Conservation (phyloP, 768 basidiomycete genomes). For the Termitomyces sp. region DNA sequence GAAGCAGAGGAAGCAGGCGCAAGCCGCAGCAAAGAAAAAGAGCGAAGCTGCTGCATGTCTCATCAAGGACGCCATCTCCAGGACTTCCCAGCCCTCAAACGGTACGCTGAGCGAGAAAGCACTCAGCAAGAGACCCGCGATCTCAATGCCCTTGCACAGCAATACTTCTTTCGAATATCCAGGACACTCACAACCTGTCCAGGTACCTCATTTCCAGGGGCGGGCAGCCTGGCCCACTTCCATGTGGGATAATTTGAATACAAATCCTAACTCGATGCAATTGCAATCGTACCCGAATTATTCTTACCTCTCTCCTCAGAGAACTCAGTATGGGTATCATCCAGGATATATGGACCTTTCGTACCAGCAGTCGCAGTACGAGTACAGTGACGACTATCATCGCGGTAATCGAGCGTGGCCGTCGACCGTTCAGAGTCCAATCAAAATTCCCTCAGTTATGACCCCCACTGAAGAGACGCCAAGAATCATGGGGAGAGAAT, state of each 20-base stretch:
- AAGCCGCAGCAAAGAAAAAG: not conserved
- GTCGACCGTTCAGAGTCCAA: too few relatives aligned
- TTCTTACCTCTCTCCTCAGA: not conserved
- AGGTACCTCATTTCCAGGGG: not conserved
- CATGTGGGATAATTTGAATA: not conserved
- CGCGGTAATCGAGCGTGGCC: not conserved
- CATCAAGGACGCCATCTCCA: not conserved
- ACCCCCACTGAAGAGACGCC: too few relatives aligned
- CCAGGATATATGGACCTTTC: not conserved
- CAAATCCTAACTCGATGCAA: not conserved
- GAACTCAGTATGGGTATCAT: not conserved
- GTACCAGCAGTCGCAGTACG: not conserved
- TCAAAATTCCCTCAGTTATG: too few relatives aligned
- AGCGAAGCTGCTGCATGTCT: not conserved
- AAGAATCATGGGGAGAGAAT: too few relatives aligned
- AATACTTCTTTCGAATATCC: not conserved
- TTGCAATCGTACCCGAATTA: not conserved
- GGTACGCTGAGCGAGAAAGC: not conserved
- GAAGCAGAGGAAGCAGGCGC: constrained; percentile 1
- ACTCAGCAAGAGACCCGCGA: not conserved
- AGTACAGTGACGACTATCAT: not conserved
- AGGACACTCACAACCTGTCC: not conserved
- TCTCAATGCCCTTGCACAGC: not conserved
- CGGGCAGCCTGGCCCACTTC: not conserved
- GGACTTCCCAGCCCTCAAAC: not conserved